Percentiles rank a stretch among this genome's conserved stretches.
Evolutionary conservation across 371 early-diverging fungal genomes (phyloP).

Genomic region (Apophysomyces ossiformis): DNA sequence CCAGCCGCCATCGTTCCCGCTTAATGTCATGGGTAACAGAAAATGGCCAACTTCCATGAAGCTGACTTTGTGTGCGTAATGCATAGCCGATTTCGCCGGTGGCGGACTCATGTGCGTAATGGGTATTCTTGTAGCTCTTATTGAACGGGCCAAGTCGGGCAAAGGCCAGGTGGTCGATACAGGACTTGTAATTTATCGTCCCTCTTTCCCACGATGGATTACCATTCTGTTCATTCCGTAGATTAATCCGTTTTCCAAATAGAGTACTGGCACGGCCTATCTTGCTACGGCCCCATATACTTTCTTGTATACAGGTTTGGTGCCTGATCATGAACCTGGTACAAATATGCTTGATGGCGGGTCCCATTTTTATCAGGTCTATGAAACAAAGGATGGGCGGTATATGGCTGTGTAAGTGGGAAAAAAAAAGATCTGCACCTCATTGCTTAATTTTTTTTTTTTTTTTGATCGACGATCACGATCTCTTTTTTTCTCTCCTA

Average conservation of each 20-base stretch:
- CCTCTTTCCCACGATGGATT: not conserved
- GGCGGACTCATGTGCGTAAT: constrained; percentile 74
- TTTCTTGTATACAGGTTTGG: constrained; percentile 60
- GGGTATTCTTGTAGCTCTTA: constrained; percentile 70
- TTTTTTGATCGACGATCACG: not conserved
- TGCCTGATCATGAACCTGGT: constrained; percentile 64
- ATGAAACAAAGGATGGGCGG: constrained; percentile 70
- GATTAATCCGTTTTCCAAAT: not conserved
- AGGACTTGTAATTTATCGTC: constrained; percentile 60
- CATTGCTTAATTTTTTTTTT: not conserved
- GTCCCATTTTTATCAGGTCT: constrained; percentile 74
- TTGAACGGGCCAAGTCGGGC: constrained; percentile 66
- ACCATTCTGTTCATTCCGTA: no score
- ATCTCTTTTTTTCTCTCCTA: not conserved
- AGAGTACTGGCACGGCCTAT: constrained; percentile 62
- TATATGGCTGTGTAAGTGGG: constrained; percentile 71
- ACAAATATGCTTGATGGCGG: constrained; percentile 72
- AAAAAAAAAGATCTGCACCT: not conserved
- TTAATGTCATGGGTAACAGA: constrained; percentile 63
- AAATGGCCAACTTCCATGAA: not conserved
- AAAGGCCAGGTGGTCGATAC: constrained; percentile 77
- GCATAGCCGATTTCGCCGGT: constrained; percentile 75
- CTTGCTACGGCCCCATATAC: constrained; percentile 60
- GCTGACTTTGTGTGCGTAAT: no score
- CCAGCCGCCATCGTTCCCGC: constrained; percentile 67